Evolutionary conservation across 1,139 yeast genomes (phyloP), one percentile per base, ranked within the genome.

Genomic region (Yamadazyma taylorii): DNA sequence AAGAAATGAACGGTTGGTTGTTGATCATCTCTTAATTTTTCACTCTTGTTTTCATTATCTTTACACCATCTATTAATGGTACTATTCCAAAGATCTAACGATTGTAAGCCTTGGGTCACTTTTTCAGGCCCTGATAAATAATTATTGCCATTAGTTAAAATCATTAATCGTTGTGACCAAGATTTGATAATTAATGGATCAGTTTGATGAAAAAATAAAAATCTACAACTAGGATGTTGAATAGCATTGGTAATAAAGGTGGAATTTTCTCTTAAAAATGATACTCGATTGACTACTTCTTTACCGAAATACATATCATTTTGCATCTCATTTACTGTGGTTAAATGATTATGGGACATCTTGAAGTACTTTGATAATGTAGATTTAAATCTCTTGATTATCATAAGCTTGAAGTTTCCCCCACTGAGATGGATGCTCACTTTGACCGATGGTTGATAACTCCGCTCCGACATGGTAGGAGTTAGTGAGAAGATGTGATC

Each of bases 251-350:
- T 50, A 17, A 89, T 71, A 52, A 87, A 89, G 23, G 67, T 75
- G 17, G 62, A 40, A 53, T 88, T 85, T 23, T 79, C 81, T 38
- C 97, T 68, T 33, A 89, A 66, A 53, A 88, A 90, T 10, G 94
- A 81, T 8, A 89, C 81, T 45, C 97, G 66, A 61, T 90, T 89
- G 37, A 90, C 65, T 5, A 77, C 79, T 43, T 78, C 81, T 15
- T 73, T 72, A 11, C 85, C 81, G 43, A 61, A 71, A 50, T 66
- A 69, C 45, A 66, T 61, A 32, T 65, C 66, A 35, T 57, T 55
- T 40, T 60, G 61, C 28, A 58, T 53, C 15, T 60, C 61, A 16
- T 47, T 41, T 3, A 55, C 34, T 12, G 48, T 36, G 7, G 45
- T 35, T 14, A 43, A 25, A 8, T 33, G 36, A 28, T 40, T 39